Percentiles rank a stretch among this genome's conserved stretches.
phyloP scores from a whole-genome alignment of 2,329 filamentous ascomycete species.

The Raffaelea ambrosiae region DNA sequence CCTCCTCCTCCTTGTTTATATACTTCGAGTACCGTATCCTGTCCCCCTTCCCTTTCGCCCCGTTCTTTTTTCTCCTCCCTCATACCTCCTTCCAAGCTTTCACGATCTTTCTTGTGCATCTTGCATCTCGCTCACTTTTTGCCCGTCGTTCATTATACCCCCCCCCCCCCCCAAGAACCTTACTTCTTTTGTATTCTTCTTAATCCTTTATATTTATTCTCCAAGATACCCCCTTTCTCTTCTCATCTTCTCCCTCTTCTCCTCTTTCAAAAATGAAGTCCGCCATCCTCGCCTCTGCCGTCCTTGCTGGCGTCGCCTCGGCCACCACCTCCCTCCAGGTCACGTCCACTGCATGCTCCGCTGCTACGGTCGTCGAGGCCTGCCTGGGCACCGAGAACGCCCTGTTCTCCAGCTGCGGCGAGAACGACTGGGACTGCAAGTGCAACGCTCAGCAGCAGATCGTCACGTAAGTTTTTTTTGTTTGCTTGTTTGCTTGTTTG shows the following conservation, averaged over 20 bases:
- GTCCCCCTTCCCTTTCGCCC: background rate
- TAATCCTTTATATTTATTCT: too few species aligned
- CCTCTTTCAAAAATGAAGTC: slow-evolving; percentile 8
- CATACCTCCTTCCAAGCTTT: too few species aligned
- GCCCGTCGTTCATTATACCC: too few species aligned
- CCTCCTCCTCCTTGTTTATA: too few species aligned
- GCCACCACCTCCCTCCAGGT: background rate
- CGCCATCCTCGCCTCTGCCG: slow-evolving; percentile 4
- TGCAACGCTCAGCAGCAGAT: slow-evolving; percentile 36
- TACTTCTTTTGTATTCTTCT: too few species aligned
- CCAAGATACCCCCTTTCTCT: background rate
- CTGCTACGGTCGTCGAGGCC: slow-evolving; percentile 12
- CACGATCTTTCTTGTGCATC: too few species aligned
- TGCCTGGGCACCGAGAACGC: slow-evolving; percentile 22
- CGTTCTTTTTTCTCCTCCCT: background rate
- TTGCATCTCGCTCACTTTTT: too few species aligned
- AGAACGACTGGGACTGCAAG: slow-evolving; percentile 36
- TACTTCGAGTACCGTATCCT: background rate
- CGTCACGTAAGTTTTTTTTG: slow-evolving; percentile 32
- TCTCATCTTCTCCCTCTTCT: background rate
- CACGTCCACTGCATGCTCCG: slow-evolving; percentile 9
- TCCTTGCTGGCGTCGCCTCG: slow-evolving; percentile 7
- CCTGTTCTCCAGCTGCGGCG: slow-evolving; percentile 29
- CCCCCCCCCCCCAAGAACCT: too few species aligned
- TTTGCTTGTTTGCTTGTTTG: background rate